Conservation (phyloP, 257 asterid species). For the Primulina huaijiensis region DNA sequence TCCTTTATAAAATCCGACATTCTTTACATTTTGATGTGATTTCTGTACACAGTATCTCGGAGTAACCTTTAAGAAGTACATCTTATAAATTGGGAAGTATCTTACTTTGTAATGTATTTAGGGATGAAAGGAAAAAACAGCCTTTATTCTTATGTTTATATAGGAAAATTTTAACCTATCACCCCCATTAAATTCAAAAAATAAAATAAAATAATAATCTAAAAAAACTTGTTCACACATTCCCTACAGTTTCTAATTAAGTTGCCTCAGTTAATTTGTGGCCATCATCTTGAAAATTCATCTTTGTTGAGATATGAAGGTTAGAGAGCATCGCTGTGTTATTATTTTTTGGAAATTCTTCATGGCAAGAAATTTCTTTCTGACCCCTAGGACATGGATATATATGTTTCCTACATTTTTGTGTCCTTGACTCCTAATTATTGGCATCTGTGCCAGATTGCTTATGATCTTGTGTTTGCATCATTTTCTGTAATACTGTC, state of each 20-base stretch:
- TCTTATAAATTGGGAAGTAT: neutral
- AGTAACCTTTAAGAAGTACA: neutral
- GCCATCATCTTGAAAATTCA: constrained; percentile 9
- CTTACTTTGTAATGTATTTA: neutral
- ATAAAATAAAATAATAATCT: neutral
- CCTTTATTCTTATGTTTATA: neutral
- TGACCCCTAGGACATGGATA: constrained; percentile 1
- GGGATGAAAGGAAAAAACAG: neutral
- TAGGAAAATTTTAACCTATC: neutral
- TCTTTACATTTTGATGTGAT: neutral
- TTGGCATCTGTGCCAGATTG: constrained; percentile 3
- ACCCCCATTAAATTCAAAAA: neutral
- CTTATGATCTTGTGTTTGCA: constrained; percentile 8
- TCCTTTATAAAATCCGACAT: neutral
- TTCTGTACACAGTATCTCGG: neutral
- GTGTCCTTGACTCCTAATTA: constrained; percentile 5
- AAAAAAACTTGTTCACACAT: neutral
- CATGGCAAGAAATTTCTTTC: constrained; percentile 4
- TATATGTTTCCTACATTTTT: constrained; percentile 1
- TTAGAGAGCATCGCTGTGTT: constrained; percentile 9
- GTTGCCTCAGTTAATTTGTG: constrained; percentile 1
- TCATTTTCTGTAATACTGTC: constrained; percentile 12
- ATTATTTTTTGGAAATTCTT: neutral
- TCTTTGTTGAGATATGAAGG: neutral
- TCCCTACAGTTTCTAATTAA: neutral